A percentile compares a stretch with the other conserved stretches of the same genome.
These are phyloP conservation scores for Tetradesmus lagerheimii DNA, from an alignment of 139 green algal species.

Conservation along the genomic window DNA sequence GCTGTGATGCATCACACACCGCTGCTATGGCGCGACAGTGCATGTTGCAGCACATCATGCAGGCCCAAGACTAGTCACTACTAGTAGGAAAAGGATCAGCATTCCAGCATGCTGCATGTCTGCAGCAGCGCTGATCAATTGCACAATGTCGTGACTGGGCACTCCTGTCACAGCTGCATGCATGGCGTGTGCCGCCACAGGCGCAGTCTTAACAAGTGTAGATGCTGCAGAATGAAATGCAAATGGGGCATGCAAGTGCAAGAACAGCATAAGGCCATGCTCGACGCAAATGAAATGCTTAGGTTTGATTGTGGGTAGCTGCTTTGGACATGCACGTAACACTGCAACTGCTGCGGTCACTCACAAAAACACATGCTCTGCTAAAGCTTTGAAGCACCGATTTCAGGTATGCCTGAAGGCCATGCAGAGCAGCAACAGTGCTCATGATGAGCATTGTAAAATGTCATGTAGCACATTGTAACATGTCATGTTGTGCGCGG, in stretches of 20 bases:
- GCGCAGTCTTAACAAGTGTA: no score
- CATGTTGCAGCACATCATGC: neutral
- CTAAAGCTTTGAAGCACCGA: no score
- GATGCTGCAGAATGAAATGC: neutral
- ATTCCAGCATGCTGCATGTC: neutral
- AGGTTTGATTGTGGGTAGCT: neutral
- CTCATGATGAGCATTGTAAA: no score
- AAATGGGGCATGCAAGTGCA: neutral
- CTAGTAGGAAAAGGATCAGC: no score
- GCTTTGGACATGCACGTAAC: neutral
- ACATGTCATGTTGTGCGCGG: no score
- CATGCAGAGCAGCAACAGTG: no score
- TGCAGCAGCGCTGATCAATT: neutral
- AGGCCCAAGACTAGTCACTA: neutral
- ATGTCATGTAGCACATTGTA: no score
- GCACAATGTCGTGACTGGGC: neutral
- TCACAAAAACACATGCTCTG: no score
- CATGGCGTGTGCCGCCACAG: neutral
- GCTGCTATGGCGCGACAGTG: neutral
- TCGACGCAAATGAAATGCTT: neutral
- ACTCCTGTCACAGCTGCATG: neutral
- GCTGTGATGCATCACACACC: neutral
- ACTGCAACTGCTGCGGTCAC: no score
- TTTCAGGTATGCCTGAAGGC: no score
- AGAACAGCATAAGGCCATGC: neutral